Evolutionary conservation across 1,139 yeast species (phyloP), one percentile per base, ranked within the genome.

Genomic region (Pichia sp.): DNA sequence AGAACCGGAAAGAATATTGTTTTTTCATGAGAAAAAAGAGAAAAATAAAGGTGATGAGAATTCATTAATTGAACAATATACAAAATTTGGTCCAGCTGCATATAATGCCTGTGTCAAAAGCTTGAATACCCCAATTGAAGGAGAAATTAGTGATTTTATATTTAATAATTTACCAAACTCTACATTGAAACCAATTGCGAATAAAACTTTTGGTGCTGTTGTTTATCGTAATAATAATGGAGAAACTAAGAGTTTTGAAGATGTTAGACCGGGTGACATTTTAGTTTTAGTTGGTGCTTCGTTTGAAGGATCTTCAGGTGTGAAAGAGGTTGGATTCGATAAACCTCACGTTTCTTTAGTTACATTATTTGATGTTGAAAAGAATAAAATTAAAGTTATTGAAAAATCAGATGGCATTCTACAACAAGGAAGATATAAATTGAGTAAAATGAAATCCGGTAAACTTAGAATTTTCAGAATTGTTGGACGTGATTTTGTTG

Each of bases 261-360:
- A 80, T 42, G 77, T 88, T 49, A 74, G 77, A 45, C 82, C 94
- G 0, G 98, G 98, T 50, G 97, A 92, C 63, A 72, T 92, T 18
- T 68, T 88, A 43, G 84, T 88, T 52, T 76, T 88, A 55, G 78
- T 82, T 58, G 79, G 80, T 51, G 96, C 89, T 11, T 76, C 76
- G 53, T 89, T 90, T 67, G 80, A 77, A 51, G 77, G 50, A 22
- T 36, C 40, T 12, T 29, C 82, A 9, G 58, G 59, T 8, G 30
- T 26, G n/a, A 57, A 59, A 40, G 77, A 74, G 16, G 74, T 79
- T 15, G 89, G 90, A 22, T 57, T 63, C 46, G 59, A 56, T 12
- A 58, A 56, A n/a, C 75, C 77, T 5, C 70, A 70, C 51, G 65
- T 68, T 29, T 68, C 73, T 1, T 65, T 88, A 20, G 78, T 90